Percentiles rank a stretch among this genome's conserved stretches.
Evolutionary conservation across 208 protist species (phyloP).

Genomic region (Trypanosoma mega): DNA sequence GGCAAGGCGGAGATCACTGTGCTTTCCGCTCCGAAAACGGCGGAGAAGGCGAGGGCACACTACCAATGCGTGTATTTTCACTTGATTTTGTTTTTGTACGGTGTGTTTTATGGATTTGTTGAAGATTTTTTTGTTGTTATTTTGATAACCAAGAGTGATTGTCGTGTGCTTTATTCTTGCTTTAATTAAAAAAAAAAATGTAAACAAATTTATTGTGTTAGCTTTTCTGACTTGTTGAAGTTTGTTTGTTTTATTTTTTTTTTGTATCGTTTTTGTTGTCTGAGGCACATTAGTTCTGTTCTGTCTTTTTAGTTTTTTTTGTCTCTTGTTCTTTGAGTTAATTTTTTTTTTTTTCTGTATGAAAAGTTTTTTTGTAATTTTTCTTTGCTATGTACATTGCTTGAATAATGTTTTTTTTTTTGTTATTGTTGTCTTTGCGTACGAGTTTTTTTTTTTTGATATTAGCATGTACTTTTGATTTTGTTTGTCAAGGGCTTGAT

Average conservation of each 20-base stretch:
- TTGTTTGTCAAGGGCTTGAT: too few relatives aligned
- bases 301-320: not conserved
- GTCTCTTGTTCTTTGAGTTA: conserved; percentile 1
- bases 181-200: not conserved
- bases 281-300: too few relatives aligned
- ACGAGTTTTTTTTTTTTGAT: not conserved
- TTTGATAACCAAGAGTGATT: too few relatives aligned
- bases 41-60: too few relatives aligned
- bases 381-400: not conserved
- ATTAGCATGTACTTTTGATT: too few relatives aligned
- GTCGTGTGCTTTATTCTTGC: not conserved
- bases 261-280: too few relatives aligned
- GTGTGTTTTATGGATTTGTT: too few relatives aligned
- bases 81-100: too few relatives aligned
- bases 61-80: too few relatives aligned
- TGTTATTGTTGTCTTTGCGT: not conserved
- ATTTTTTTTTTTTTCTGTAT: not conserved
- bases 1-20: too few relatives aligned
- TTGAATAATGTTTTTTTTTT: conserved; percentile 1
- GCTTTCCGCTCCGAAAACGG: too few relatives aligned
- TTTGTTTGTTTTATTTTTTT: not conserved
- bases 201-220: not conserved
- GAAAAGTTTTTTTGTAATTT: conserved; percentile 1
- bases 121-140: too few relatives aligned
- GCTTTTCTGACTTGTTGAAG: not conserved